Base-by-base conservation (phyloP, 2,329 filamentous ascomycete species). In the Penicillium sp. region DNA sequence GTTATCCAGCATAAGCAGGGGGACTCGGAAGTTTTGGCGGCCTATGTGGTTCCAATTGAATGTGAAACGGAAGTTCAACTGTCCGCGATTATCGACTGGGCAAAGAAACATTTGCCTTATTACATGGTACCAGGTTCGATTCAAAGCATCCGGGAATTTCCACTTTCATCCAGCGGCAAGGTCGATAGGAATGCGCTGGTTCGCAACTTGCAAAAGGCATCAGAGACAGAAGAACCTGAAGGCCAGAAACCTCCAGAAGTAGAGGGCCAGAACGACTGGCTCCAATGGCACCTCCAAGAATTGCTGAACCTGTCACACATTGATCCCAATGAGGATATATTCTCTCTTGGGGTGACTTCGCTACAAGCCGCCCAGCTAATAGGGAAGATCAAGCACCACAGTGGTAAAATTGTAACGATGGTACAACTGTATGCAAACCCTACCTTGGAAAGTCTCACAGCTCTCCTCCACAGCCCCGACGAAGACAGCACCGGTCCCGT, bases 161-260 rank as follows among this genome's bases (percentile, higher is more conserved):
- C 87, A 1, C 71, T 90, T 12, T 90, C 87, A 66, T 85, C 86
- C 10, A 88, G 88, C 60, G 86, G 87, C 61, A 91, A 91, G 71
- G 82, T 90, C 3, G 56, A 60, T 25, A 50, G 47, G 4, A 25
- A 44, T 15, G 12, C 21, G 13, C 25, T 44, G 41, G 3, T 23
- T 40, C 18, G 6, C 5, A 3, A 23, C 13, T 23, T 13, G 13
- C 38, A 13, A 12, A 3, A 40, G 3, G 5, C 38, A 40, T 4
- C 21, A 13, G 15, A 40, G 21, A 7, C n/a, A 23, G 38, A 40
- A 18, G 18, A 40, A 23, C 10, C 2, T 40, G 12, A 40, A 18
- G 2, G 4, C 21, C 4, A 13, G 18, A 3, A 40, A 15, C 1
- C 38, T 7, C 7, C 34, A 35, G 0, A n/a, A 9, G 4, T n/a